Percentiles rank a stretch among this genome's conserved stretches.
phyloP scores from a whole-genome alignment of 2,329 filamentous ascomycete species.

The Venturia asperata region DNA sequence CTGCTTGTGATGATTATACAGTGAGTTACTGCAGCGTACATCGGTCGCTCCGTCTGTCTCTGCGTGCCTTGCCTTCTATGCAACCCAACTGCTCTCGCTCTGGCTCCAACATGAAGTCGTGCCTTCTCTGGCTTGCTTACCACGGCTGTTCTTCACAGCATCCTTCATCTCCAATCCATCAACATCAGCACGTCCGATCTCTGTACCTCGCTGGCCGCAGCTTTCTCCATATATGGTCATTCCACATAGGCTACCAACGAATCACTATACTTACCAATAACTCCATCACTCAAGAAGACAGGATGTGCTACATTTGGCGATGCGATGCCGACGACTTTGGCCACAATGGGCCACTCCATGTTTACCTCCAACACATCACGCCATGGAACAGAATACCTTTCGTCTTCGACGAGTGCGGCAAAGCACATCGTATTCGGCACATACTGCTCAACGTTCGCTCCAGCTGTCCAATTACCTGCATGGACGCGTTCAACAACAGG shows the following conservation, averaged over 20 bases:
- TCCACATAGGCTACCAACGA: too few relatives aligned
- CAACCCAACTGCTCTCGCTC: neutral
- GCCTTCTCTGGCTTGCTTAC: neutral
- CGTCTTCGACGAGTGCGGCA: neutral
- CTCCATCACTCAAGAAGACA: neutral
- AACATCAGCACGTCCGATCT: neutral
- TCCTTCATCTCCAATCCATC: neutral
- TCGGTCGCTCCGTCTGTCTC: neutral
- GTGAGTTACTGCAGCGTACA: neutral
- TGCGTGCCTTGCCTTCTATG: neutral
- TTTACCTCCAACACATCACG: neutral
- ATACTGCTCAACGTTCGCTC: neutral
- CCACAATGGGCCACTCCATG: neutral
- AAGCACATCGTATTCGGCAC: neutral
- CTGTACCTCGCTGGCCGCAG: neutral
- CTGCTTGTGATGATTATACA: neutral
- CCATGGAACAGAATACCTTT: conserved; percentile 5
- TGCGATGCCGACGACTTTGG: conserved; percentile 2
- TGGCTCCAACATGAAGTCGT: neutral
- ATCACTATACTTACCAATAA: too few relatives aligned
- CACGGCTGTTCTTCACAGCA: neutral
- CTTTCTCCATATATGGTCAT: too few relatives aligned
- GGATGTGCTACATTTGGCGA: conserved; percentile 3
- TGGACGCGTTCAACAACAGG: neutral
- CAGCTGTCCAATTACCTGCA: neutral